Conservation (phyloP, 768 basidiomycete genomes). For the Serendipita sp. region DNA sequence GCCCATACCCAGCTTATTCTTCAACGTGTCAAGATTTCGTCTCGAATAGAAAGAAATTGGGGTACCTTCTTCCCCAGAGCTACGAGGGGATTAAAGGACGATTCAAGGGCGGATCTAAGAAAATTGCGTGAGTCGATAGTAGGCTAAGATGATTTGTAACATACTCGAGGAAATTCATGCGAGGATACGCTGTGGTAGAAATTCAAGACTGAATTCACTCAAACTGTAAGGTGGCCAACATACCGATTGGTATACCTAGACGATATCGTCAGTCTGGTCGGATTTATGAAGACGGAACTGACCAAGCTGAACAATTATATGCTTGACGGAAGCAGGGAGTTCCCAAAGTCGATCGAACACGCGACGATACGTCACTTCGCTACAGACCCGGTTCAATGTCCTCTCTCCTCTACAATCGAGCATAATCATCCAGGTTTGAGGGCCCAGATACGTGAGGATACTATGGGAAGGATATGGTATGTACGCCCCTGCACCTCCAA, state of each 20-base stretch:
- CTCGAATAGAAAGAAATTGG: neutral
- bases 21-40: constrained; percentile 8
- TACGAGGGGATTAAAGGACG: constrained; percentile 72
- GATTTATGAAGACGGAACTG: constrained; percentile 10
- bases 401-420: constrained; percentile 85
- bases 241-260: constrained; percentile 6
- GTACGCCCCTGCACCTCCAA: constrained; percentile 64
- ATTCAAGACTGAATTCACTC: constrained; percentile 3
- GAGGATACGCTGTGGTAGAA: constrained; percentile 60
- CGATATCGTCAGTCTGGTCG: constrained; percentile 6
- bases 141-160: neutral
- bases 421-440: constrained; percentile 55
- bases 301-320: constrained; percentile 75
- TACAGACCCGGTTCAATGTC: constrained; percentile 67
- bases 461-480: constrained; percentile 73
- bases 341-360: constrained; percentile 46
- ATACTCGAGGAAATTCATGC: constrained; percentile 72
- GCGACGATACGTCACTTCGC: constrained; percentile 51
- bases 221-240: neutral
- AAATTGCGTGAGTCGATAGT: neutral
- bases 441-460: constrained; percentile 64
- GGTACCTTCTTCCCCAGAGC: constrained; percentile 38
- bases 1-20: constrained; percentile 48
- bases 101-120: constrained; percentile 45
- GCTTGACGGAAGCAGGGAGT: constrained; percentile 56